Evolutionary conservation across 768 basidiomycete genomes (phyloP), one percentile per base, ranked within the genome.

Genomic region (Grammothele lineata): DNA sequence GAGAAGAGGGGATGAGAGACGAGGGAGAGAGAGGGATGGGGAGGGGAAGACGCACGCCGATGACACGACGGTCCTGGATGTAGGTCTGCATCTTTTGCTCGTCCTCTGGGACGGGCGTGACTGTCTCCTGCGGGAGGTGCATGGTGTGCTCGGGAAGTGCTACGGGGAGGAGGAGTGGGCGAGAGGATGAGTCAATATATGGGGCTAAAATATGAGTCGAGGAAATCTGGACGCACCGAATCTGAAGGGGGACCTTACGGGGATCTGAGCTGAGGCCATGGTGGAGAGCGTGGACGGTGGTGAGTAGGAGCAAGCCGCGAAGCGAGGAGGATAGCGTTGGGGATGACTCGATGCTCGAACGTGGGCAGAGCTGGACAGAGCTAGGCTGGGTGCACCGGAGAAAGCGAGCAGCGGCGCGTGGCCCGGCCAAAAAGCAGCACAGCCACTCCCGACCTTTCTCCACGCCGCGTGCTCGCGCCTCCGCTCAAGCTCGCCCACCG

Each of bases 41-140:
- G 26, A 43, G 18, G 38, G n/a, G n/a, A n/a, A 30, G 34, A 73
- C 83, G 52, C 75, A 88, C 86, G 42, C 86, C 86, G 40, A 85
- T 73, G 67, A 91, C 87, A 42, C 88, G 80, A 40, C 83, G 75
- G 69, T 92, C 88, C 62, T 85, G 80, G 68, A 91, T 83, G 72
- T 86, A 88, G 56, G 78, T 73, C 58, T 80, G 74, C 54, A 87
- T 74, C 53, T 78, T 76, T 34, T 74, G 70, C 41, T 72, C 73
- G 66, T 87, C 84, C 41, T 82, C 77, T 40, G 85, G 83, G 65
- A 78, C 70, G 39, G 85, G 83, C 1, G 83, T 77, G 23, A 80
- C 71, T 61, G 43, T 40, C 37, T 52, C 62, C 30, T 70, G 66
- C n/a, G n/a, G n/a, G 47, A 27, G 23, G 40, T 42, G 30, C 50